phyloP scores from a whole-genome alignment of 1,139 yeast genomes.

The Hansenula sp. region DNA sequence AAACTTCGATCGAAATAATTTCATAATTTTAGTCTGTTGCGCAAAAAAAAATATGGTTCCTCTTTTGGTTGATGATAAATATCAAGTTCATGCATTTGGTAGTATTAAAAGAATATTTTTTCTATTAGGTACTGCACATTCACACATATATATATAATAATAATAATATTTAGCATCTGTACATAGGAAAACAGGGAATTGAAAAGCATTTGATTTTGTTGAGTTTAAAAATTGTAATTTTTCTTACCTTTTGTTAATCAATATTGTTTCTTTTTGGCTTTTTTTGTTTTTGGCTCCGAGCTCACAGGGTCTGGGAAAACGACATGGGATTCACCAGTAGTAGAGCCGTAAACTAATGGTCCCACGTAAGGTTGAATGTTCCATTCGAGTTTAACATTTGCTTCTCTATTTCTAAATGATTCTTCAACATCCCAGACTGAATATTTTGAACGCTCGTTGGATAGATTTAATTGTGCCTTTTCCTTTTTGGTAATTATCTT shows the following conservation, averaged over 20 bases:
- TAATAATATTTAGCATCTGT: not conserved
- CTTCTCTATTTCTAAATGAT: conserved; percentile 62
- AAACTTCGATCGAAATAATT: too few species aligned
- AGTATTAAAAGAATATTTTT: too few species aligned
- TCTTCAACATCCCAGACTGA: conserved; percentile 85
- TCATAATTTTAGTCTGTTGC: too few species aligned
- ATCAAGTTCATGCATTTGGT: too few species aligned
- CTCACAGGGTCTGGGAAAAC: conserved; percentile 25
- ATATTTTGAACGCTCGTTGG: conserved; percentile 63
- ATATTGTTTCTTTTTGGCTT: conserved; percentile 11
- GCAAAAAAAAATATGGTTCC: too few species aligned
- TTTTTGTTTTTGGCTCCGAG: conserved; percentile 9
- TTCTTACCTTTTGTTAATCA: conserved; percentile 9
- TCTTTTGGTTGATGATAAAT: too few species aligned
- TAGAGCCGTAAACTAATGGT: conserved; percentile 65
- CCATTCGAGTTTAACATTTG: conserved; percentile 76
- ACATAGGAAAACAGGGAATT: not conserved
- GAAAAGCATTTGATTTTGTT: not conserved
- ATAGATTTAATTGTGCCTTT: conserved; percentile 52
- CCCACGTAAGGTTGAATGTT: conserved; percentile 92
- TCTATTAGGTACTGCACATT: too few species aligned
- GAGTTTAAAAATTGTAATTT: conserved; percentile 7
- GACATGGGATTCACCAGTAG: conserved; percentile 33
- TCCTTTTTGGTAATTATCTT: conserved; percentile 58
- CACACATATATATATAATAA: not conserved